A percentile compares a stretch with the other conserved stretches of the same genome.
These are phyloP conservation scores for Toxicodendron radicans DNA, from an alignment of 345 rosid species.

Conservation along the genomic window DNA sequence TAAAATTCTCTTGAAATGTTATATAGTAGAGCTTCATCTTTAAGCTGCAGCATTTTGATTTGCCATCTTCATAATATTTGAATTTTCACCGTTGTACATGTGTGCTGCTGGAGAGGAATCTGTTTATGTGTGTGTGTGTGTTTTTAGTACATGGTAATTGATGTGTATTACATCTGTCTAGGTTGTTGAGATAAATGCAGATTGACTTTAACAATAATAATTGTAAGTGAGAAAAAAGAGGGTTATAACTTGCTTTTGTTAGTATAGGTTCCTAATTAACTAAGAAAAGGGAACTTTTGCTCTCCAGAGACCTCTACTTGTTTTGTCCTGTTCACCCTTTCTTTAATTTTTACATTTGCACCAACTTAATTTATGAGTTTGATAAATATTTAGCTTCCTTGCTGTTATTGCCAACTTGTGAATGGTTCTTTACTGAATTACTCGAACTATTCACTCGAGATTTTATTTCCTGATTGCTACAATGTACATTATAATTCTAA, in stretches of 20 bases:
- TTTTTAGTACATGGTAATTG: background rate
- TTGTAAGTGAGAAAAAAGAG: too few species aligned
- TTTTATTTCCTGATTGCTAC: conserved; percentile 8
- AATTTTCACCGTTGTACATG: too few species aligned
- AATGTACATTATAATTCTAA: background rate
- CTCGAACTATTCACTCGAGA: background rate
- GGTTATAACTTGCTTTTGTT: too few species aligned
- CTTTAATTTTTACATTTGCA: background rate
- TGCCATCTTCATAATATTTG: background rate
- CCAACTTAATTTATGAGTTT: background rate
- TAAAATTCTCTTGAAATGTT: background rate
- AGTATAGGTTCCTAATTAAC: background rate
- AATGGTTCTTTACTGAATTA: background rate
- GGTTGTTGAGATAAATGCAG: background rate
- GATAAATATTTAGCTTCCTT: background rate
- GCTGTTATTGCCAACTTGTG: background rate
- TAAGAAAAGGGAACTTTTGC: background rate
- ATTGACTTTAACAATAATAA: background rate
- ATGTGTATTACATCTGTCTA: background rate
- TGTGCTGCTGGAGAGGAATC: background rate
- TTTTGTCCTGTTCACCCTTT: background rate
- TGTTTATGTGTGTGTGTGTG: background rate
- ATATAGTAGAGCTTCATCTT: too few species aligned
- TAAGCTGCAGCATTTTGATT: too few species aligned
- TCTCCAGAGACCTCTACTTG: background rate